Base-by-base conservation (phyloP, 805 yeast genomes). In the Yarrowia sp. region DNA sequence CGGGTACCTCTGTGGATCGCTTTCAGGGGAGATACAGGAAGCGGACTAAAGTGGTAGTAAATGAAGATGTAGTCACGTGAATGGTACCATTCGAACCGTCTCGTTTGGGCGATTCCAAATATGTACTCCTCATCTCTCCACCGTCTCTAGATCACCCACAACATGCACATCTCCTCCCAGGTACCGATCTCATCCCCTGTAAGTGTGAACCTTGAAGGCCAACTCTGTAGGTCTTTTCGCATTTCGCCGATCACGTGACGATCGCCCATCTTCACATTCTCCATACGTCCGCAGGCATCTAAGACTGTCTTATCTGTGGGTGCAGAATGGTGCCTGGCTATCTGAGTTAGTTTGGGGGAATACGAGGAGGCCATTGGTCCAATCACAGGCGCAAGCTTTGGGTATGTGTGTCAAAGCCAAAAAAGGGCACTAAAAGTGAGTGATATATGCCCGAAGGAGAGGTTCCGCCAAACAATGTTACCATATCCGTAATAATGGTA, bases 301-400 rank as follows among this genome's bases (percentile, higher is more conserved):
- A n/a, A 33, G 55, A 49, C 55, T 50, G 56, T 50, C 56, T 52
- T 52, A 52, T 52, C 56, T 52, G 56, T 17, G n/a, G 9, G 13
- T 52, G 56, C 56, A 52, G 43, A 9, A 19, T 38, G 30, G 58
- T 52, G 43, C 58, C 58, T 52, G 58, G 58, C 58, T 38, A 52
- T 52, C 58, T 52, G 58, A 52, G 58, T 13, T 38, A 36, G 58
- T 52, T 52, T 14, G 17, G 34, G 12, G 17, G 36, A 52, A 52
- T 52, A 52, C 58, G 58, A 52, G 58, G 15, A 13, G 5, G 12
- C 34, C 19, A 38, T 52, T 52, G 58, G 58, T 13, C 58, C 58
- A 52, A 36, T 38, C 58, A 52, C 43, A 36, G 4, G 43, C 19
- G 30, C 43, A 14, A 19, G 42, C 40, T 34, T 12, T 6, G 39